Conservation (phyloP, 345 rosid species). For the Trapa bicornis region DNA sequence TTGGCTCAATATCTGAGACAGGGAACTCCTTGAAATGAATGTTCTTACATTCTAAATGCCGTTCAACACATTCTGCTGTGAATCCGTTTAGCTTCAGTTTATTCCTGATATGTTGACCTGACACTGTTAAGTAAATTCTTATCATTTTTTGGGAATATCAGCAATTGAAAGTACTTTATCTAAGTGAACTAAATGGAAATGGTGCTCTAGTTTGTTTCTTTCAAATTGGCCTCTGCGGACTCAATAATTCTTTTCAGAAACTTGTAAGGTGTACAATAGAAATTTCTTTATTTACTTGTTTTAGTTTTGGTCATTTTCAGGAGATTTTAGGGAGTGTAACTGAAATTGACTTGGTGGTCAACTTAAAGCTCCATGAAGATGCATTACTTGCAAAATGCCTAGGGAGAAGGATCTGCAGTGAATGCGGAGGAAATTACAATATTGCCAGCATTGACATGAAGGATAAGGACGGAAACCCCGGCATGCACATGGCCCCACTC, state of each 20-base stretch:
- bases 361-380: constrained; percentile 77
- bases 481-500: constrained; percentile 89
- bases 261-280: not conserved
- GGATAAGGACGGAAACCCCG: constrained; percentile 60
- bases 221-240: not conserved
- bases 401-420: constrained; percentile 85
- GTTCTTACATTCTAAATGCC: not conserved
- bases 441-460: constrained; percentile 79
- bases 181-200: not conserved
- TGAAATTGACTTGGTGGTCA: constrained; percentile 65
- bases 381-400: constrained; percentile 89
- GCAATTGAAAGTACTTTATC: not conserved
- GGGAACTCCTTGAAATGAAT: not conserved
- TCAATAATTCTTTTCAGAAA: not conserved
- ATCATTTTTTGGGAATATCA: not conserved
- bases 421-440: constrained; percentile 84
- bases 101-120: not conserved
- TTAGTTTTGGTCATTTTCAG: constrained; percentile 21
- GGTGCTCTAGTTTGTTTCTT: not conserved
- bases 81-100: not conserved
- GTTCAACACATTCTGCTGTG: not conserved
- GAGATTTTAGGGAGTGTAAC: constrained; percentile 88
- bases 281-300: not conserved
- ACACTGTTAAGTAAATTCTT: not conserved
- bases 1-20: not conserved